Evolutionary conservation across 768 basidiomycete species (phyloP).

Genomic region (Termitomyces sp.): DNA sequence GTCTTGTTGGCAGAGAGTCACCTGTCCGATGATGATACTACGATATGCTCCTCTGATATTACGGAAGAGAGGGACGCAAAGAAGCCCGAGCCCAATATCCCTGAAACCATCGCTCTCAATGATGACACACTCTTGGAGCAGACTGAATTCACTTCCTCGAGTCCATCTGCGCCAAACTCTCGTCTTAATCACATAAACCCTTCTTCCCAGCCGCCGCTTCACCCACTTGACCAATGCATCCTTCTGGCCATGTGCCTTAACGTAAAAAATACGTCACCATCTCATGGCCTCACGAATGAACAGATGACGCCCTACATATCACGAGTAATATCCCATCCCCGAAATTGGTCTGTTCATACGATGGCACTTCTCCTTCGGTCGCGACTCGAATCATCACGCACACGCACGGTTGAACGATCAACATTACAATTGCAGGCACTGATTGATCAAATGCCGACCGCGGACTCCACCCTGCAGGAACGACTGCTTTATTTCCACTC

Average conservation of each 20-base stretch:
- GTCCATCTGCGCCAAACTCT: slow-evolving; percentile 38
- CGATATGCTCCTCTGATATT: slow-evolving; percentile 6
- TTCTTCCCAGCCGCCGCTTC: slow-evolving; percentile 75
- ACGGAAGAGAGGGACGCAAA: slow-evolving; percentile 1
- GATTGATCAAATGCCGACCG: slow-evolving; percentile 93
- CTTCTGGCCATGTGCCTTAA: slow-evolving; percentile 89
- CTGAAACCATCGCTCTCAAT: slow-evolving; percentile 81
- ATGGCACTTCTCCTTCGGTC: slow-evolving; percentile 94
- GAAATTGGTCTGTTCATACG: slow-evolving; percentile 95
- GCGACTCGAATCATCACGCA: slow-evolving; percentile 81
- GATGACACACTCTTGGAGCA: slow-evolving; percentile 96
- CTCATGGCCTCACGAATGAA: slow-evolving; percentile 84
- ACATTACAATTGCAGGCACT: slow-evolving; percentile 92
- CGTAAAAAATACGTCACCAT: slow-evolving; percentile 83
- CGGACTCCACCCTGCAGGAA: slow-evolving; percentile 70
- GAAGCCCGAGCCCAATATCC: slow-evolving; percentile 33
- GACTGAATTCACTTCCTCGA: slow-evolving; percentile 84
- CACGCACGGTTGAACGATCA: slow-evolving; percentile 90
- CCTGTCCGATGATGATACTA: slow-evolving; percentile 29
- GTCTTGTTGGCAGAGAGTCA: slow-evolving; percentile 90
- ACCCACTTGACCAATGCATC: slow-evolving; percentile 92
- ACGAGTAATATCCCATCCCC: slow-evolving; percentile 83
- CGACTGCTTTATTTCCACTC: slow-evolving; percentile 77
- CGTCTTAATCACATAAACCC: slow-evolving; percentile 74
- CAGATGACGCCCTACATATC: slow-evolving; percentile 92